These are phyloP conservation scores for Collybia sordida DNA, from an alignment of 768 basidiomycete genomes.

Conservation along the genomic window DNA sequence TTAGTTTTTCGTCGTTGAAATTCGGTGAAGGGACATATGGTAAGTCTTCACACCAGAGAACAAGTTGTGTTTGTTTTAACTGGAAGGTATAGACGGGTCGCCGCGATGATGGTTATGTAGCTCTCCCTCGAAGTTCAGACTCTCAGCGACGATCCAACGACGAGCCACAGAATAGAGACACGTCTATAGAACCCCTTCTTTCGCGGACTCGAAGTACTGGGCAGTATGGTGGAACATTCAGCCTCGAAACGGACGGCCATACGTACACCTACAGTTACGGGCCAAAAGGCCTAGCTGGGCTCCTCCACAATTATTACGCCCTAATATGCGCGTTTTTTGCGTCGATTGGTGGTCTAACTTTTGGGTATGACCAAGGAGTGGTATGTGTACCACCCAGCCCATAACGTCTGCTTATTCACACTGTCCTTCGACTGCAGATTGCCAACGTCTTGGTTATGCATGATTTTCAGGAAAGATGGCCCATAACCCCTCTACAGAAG, in stretches of 20 bases:
- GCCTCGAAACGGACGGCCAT: constrained; percentile 31
- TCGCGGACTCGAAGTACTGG: background rate
- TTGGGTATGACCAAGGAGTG: constrained; percentile 85
- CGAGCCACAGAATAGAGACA: background rate
- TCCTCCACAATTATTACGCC: constrained; percentile 64
- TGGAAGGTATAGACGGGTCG: constrained; percentile 6
- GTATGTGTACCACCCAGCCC: too few species aligned
- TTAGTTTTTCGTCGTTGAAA: background rate
- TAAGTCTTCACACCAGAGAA: background rate
- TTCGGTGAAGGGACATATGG: background rate
- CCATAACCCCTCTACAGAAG: constrained; percentile 68
- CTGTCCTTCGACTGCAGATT: constrained; percentile 37
- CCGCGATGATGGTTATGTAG: constrained; percentile 16
- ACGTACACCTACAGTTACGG: constrained; percentile 73
- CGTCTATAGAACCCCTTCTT: constrained; percentile 9
- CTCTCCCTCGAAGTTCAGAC: constrained; percentile 10
- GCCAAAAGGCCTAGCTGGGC: constrained; percentile 63
- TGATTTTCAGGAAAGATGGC: constrained; percentile 70
- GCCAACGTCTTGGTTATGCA: constrained; percentile 85
- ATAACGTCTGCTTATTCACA: background rate
- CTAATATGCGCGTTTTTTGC: constrained; percentile 72
- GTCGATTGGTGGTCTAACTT: constrained; percentile 74
- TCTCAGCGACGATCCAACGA: constrained; percentile 2
- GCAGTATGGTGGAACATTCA: constrained; percentile 29
- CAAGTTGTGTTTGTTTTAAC: too few species aligned